These are phyloP conservation scores for Zymoseptoria passerinii DNA, from an alignment of 2,329 filamentous ascomycete genomes.

Conservation along the genomic window DNA sequence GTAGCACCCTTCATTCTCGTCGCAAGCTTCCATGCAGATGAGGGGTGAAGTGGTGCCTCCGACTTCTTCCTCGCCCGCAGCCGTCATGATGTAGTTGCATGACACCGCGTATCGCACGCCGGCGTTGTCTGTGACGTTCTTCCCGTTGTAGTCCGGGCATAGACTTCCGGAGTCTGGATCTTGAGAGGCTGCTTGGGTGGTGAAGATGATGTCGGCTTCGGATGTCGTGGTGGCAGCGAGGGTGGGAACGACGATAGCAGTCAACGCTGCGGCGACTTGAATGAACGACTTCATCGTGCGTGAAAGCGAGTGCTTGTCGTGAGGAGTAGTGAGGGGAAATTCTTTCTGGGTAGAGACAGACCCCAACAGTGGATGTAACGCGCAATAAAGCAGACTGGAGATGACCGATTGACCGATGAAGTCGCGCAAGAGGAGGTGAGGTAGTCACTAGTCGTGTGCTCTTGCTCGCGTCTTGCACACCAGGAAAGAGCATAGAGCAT, in stretches of 20 bases:
- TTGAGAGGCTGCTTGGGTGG: not conserved
- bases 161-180: conserved; percentile 3
- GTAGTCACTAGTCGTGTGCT: conserved; percentile 37
- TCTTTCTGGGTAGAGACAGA: not conserved
- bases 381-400: conserved; percentile 1
- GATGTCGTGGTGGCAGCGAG: not conserved
- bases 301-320: not conserved
- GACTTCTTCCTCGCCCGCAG: conserved; percentile 8
- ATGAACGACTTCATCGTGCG: conserved; percentile 5
- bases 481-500: conserved; percentile 1
- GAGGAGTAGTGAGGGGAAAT: not conserved
- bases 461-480: not conserved
- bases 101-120: conserved; percentile 16
- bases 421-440: conserved; percentile 42
- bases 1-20: conserved; percentile 17
- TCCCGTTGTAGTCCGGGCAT: conserved; percentile 20
- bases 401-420: too few relatives aligned
- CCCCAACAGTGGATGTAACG: not conserved
- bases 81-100: conserved; percentile 16
- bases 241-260: not conserved
- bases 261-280: not conserved
- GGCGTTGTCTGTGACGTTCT: conserved; percentile 14
- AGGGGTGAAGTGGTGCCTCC: conserved; percentile 6
- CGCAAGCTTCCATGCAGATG: conserved; percentile 21
- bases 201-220: not conserved